These are phyloP conservation scores for Aspergillus clavatus DNA, from an alignment of 2,329 filamentous ascomycete genomes.

Conservation along the genomic window DNA sequence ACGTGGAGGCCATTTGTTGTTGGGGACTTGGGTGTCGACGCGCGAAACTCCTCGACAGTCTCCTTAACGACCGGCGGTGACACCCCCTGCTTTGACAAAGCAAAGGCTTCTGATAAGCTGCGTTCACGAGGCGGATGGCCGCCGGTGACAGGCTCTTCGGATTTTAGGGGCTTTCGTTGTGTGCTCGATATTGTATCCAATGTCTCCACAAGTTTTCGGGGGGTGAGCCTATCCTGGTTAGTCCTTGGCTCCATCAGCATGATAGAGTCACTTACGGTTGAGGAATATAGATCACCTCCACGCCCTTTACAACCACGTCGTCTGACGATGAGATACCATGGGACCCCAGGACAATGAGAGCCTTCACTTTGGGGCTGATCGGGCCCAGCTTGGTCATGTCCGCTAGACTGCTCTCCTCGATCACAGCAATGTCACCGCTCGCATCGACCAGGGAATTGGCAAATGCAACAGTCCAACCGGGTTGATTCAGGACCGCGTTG, in stretches of 20 bases:
- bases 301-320: constrained; percentile 8
- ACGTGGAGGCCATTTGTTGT: constrained; percentile 17
- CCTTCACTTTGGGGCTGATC: constrained; percentile 12
- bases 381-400: constrained; percentile 6
- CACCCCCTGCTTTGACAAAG: constrained; percentile 10
- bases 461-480: constrained; percentile 23
- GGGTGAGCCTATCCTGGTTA: constrained; percentile 23
- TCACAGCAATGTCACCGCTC: constrained; percentile 23
- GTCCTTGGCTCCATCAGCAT: neutral
- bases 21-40: constrained; percentile 3
- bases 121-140: constrained; percentile 7
- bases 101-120: constrained; percentile 15
- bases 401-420: constrained; percentile 24
- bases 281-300: constrained; percentile 20
- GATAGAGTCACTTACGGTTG: constrained; percentile 24
- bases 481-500: constrained; percentile 19
- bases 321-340: constrained; percentile 6
- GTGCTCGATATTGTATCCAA: constrained; percentile 12
- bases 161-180: neutral
- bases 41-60: constrained; percentile 10
- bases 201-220: constrained; percentile 22
- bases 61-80: constrained; percentile 15
- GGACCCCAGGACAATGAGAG: constrained; percentile 20
- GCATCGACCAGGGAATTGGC: constrained; percentile 20
- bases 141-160: neutral